Percentiles rank a stretch among this genome's conserved stretches.
These are phyloP conservation scores for Dactylellina sp. DNA, from an alignment of 2,329 filamentous ascomycete species.

Conservation along the genomic window DNA sequence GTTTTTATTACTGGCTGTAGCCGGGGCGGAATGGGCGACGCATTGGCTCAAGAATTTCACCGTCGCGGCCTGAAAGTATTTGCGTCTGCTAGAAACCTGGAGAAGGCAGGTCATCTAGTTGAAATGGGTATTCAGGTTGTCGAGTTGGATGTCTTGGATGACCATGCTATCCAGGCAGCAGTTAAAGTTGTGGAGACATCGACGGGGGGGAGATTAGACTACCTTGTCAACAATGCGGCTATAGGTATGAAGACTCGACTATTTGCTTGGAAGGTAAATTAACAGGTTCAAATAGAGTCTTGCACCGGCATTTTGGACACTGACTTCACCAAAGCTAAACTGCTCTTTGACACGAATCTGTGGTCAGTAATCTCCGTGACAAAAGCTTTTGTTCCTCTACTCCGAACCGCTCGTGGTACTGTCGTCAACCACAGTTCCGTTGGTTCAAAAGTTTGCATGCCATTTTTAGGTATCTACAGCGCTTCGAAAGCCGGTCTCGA, in stretches of 20 bases:
- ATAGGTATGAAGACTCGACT: slow-evolving; percentile 9
- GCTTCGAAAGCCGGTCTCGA: slow-evolving; percentile 24
- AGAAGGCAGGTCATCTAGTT: slow-evolving; percentile 62
- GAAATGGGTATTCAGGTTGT: slow-evolving; percentile 60
- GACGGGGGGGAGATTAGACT: slow-evolving; percentile 10
- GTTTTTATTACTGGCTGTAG: slow-evolving; percentile 64
- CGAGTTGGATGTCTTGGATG: slow-evolving; percentile 59
- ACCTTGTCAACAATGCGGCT: slow-evolving; percentile 17
- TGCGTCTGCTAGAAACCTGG: slow-evolving; percentile 64
- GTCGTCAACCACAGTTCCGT: slow-evolving; percentile 56
- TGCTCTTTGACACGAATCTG: slow-evolving; percentile 65
- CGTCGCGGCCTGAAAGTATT: slow-evolving; percentile 64
- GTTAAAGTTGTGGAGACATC: slow-evolving; percentile 55
- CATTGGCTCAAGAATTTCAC: slow-evolving; percentile 64
- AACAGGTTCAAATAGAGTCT: slow-evolving; percentile 4
- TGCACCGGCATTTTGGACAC: slow-evolving; percentile 62
- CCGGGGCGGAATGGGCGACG: slow-evolving; percentile 64
- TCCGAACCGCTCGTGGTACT: slow-evolving; percentile 57
- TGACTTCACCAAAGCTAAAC: slow-evolving; percentile 62
- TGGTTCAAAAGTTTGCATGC: slow-evolving; percentile 27
- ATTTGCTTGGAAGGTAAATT: background rate
- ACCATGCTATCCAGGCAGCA: slow-evolving; percentile 59
- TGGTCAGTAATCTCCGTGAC: slow-evolving; percentile 63
- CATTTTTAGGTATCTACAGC: slow-evolving; percentile 23
- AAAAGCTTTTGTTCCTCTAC: slow-evolving; percentile 63